Evolutionary conservation across 2,329 filamentous ascomycete genomes (phyloP).

Genomic region (Erysiphe pulchra): DNA sequence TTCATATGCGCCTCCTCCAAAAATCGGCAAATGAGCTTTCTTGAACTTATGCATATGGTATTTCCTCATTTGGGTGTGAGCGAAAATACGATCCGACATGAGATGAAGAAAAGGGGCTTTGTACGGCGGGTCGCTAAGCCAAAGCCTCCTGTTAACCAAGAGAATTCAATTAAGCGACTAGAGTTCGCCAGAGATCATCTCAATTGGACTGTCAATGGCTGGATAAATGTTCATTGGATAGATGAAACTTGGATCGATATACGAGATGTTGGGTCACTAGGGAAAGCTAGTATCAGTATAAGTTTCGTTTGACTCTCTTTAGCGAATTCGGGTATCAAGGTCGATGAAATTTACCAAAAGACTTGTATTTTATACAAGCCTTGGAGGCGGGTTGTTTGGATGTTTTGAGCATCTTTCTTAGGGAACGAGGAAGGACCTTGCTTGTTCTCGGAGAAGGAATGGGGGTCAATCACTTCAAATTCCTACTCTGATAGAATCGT

Average conservation of each 20-base stretch:
- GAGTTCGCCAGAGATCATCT: background rate
- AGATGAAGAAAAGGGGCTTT: background rate
- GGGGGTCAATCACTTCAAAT: background rate
- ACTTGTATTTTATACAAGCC: background rate
- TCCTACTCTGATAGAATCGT: background rate
- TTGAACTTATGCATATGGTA: background rate
- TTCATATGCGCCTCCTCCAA: background rate
- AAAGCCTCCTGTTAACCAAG: background rate
- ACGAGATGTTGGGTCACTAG: background rate
- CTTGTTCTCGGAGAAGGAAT: background rate
- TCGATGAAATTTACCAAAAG: background rate
- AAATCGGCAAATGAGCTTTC: background rate
- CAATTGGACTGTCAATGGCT: background rate
- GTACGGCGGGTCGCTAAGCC: background rate
- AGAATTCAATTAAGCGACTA: background rate
- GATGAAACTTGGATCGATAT: background rate
- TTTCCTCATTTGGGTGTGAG: background rate
- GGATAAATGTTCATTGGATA: background rate
- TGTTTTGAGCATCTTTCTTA: background rate
- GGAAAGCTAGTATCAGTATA: background rate
- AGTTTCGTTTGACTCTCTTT: background rate
- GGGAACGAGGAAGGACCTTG: background rate
- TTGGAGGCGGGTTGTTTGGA: background rate
- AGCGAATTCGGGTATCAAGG: background rate
- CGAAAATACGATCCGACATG: background rate